Evolutionary conservation across 441 rosid genomes (phyloP).

Genomic region (Brassica balearica): DNA sequence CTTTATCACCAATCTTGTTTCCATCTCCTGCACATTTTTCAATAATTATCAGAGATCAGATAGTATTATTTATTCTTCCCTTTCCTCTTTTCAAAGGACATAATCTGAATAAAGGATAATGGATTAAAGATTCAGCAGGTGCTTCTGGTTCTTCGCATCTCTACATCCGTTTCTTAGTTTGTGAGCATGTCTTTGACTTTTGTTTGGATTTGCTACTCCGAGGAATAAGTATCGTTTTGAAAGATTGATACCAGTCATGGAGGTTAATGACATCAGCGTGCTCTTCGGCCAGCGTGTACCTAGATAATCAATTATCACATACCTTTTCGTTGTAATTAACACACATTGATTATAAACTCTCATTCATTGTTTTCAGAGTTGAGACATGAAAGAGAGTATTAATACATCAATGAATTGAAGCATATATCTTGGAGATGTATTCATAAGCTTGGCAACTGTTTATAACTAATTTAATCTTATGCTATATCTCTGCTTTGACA

Average conservation of each 20-base stretch:
- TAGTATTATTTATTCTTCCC: no score
- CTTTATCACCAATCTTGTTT: no score
- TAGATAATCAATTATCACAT: constrained; percentile 35
- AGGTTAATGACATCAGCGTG: constrained; percentile 89
- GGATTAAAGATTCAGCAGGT: constrained; percentile 66
- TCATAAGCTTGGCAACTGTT: no score
- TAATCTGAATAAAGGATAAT: constrained; percentile 68
- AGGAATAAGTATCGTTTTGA: constrained; percentile 61
- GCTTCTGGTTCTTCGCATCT: constrained; percentile 52
- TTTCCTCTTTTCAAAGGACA: no score
- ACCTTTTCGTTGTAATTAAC: constrained; percentile 13
- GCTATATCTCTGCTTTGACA: no score
- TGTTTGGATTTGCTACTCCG: constrained; percentile 52
- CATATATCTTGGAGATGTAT: no score
- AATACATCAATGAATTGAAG: no score
- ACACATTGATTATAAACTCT: neutral
- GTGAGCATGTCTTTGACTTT: constrained; percentile 60
- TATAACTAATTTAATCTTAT: no score
- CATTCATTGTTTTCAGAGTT: no score
- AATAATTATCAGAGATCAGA: no score
- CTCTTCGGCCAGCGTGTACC: constrained; percentile 84
- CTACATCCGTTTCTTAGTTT: constrained; percentile 61
- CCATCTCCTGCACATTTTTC: no score
- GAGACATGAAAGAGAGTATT: no score
- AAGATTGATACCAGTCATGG: constrained; percentile 93